These are phyloP conservation scores for Calonectria naviculata DNA, from an alignment of 2,329 filamentous ascomycete species.

Conservation along the genomic window DNA sequence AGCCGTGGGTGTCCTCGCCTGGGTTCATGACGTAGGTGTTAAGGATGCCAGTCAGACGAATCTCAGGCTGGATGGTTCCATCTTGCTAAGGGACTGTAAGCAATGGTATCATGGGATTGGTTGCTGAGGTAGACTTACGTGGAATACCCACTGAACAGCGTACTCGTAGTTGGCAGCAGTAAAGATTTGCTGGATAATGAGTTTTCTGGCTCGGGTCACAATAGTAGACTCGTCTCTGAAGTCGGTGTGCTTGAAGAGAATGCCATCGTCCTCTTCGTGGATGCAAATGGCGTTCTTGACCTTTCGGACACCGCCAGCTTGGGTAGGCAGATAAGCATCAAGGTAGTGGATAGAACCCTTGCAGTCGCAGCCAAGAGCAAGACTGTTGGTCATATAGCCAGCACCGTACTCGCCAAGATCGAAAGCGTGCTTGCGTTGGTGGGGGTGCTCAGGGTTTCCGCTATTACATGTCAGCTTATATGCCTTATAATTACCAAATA, in stretches of 20 bases:
- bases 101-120: neutral
- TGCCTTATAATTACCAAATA: neutral
- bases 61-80: conserved; percentile 90
- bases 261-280: conserved; percentile 92
- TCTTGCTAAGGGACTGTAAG: conserved; percentile 65
- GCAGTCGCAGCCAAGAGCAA: conserved; percentile 84
- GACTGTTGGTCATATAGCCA: conserved; percentile 85
- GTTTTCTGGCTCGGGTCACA: conserved; percentile 86
- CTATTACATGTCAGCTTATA: conserved; percentile 35
- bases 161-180: conserved; percentile 98
- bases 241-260: conserved; percentile 94
- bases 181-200: conserved; percentile 92
- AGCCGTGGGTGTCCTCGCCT: conserved; percentile 84
- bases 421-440: conserved; percentile 85
- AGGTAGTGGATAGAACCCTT: conserved; percentile 94
- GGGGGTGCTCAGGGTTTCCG: conserved; percentile 82
- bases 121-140: conserved; percentile 33
- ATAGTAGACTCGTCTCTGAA: conserved; percentile 91
- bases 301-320: conserved; percentile 77
- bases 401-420: conserved; percentile 85
- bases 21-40: conserved; percentile 89
- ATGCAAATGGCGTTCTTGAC: conserved; percentile 97
- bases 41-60: conserved; percentile 90
- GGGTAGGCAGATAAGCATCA: conserved; percentile 86
- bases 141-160: conserved; percentile 79